Base-by-base conservation (phyloP, 2,329 filamentous ascomycete species). In the Hypoxylon sp. region DNA sequence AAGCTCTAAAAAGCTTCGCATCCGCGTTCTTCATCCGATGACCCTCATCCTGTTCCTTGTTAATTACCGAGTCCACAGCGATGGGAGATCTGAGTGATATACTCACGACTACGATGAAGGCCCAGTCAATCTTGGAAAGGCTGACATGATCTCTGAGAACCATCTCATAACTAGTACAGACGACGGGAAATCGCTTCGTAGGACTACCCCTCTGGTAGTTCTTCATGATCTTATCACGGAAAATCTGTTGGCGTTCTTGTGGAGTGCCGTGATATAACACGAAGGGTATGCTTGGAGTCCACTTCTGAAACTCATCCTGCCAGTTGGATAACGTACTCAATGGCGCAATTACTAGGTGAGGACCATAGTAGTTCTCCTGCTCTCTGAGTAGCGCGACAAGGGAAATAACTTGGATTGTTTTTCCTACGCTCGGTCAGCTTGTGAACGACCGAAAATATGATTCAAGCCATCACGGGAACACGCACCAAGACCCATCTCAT, bases 21-120 rank as follows among this genome's bases (percentile, higher is more conserved):
- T 98, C 94, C 66, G 97, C 90, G 68, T 99, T 99, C 81, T 99
- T 99, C 84, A 99, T 89, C 1, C 95, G 90, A 75, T 99, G 95
- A 0, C 95, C 95, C 79, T 99, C 95, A 70, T 99, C 94, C 89
- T 91, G 34, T 46, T 11, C 7, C 4, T 5, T 39, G 73, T 74
- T 32, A 76, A 57, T 15, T 5, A 39, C 5, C 46, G 10, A 8
- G 15, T 15, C 1, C 20, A 20, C 6, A 11, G 13, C 1, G 13
- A 6, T 7, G 28, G 17, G 11, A 2, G 4, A 50, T 2, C 4
- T 41, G 10, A 41, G n/a, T 8, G 15, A 41, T 41, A 17, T 6
- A 77, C 86, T 74, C 78, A 91, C 90, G 64, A 99, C 97, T 69
- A 99, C 95, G 72, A 99, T 97, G 71, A 97, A 97, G 56, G 96